Percentiles rank a stretch among this genome's conserved stretches.
These are phyloP conservation scores for Globisporangium iwayamae DNA, from an alignment of 352 stramenopile genomes.

Conservation along the genomic window DNA sequence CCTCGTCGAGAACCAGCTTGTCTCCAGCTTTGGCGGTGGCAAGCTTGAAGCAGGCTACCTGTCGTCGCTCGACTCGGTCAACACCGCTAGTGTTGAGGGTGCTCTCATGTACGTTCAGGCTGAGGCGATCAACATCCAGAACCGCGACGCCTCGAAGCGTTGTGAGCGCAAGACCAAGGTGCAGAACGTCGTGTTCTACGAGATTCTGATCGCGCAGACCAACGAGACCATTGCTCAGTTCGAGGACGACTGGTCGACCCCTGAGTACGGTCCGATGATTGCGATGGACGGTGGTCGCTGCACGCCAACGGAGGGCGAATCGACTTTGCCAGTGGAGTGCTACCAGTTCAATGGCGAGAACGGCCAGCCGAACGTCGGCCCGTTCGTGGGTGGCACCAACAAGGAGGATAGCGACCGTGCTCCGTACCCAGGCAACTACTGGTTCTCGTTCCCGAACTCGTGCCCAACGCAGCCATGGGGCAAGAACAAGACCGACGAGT, in stretches of 20 bases:
- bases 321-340: constrained; percentile 35
- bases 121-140: constrained; percentile 69
- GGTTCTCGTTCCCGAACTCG: constrained; percentile 63
- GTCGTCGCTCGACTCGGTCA: constrained; percentile 60
- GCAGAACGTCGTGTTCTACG: constrained; percentile 49
- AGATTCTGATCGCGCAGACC: constrained; percentile 42
- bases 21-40: constrained; percentile 52
- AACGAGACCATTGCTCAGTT: constrained; percentile 47
- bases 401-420: constrained; percentile 48
- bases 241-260: constrained; percentile 24
- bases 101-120: constrained; percentile 80
- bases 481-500: constrained; percentile 52
- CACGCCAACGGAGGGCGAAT: constrained; percentile 27
- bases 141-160: constrained; percentile 35
- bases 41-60: constrained; percentile 59
- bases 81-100: constrained; percentile 68
- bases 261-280: constrained; percentile 43
- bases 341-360: constrained; percentile 42
- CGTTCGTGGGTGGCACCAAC: constrained; percentile 50
- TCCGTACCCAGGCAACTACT: constrained; percentile 54
- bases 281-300: constrained; percentile 37
- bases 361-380: constrained; percentile 35
- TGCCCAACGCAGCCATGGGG: constrained; percentile 51
- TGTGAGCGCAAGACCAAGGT: constrained; percentile 57
- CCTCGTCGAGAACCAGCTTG: constrained; percentile 49